Base-by-base conservation (phyloP, 495 filamentous ascomycete species). In the Podospora anserina region DNA sequence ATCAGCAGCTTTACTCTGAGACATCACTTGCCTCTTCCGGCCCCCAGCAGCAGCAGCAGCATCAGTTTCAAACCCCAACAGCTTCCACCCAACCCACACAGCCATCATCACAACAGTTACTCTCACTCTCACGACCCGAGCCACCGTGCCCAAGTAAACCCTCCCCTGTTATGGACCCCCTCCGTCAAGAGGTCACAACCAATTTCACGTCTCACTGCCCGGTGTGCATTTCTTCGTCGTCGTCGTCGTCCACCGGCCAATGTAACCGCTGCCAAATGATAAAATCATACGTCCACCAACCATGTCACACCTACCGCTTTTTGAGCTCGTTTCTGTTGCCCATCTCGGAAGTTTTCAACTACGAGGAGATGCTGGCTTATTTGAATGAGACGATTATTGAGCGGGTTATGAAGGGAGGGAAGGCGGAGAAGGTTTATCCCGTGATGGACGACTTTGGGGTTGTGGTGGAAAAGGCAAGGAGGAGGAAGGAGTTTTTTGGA, bases 341-440 rank as follows among this genome's bases (percentile, higher is more conserved):
- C 19, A 63, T 68, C 0, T 64, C 61, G 13, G 34, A 64, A n/a
- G 54, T 53, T 2, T 55, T 68, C 9, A 64, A 27, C 11, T 68
- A 58, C 28, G 66, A 68, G 53, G 66, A 64, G 66, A 44, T 55
- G 28, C 32, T 68, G 2, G 66, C 66, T 9, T 60, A 64, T 49
- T 53, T 68, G 2, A 68, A 68, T 28, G 26, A 64, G 61, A 30
- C 49, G 0, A 64, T 68, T 11, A 32, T 26, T 2, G 49, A 19
- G 18, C 16, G 66, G 20, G 13, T 68, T 58, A 15, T 5, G 23
- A 55, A 53, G 59, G 16, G 39, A 13, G 39, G 9, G 39, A 49
- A 49, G 30, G 66, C 34, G 26, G 53, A 53, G 6, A 60, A 61
- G 26, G n/a, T 26, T 23, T 68, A 39, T n/a, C 61, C 63, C 0